Percentiles rank a stretch among this genome's conserved stretches.
These are phyloP conservation scores for Rubia tinctorum DNA, from an alignment of 305 asterid genomes.

Conservation along the genomic window DNA sequence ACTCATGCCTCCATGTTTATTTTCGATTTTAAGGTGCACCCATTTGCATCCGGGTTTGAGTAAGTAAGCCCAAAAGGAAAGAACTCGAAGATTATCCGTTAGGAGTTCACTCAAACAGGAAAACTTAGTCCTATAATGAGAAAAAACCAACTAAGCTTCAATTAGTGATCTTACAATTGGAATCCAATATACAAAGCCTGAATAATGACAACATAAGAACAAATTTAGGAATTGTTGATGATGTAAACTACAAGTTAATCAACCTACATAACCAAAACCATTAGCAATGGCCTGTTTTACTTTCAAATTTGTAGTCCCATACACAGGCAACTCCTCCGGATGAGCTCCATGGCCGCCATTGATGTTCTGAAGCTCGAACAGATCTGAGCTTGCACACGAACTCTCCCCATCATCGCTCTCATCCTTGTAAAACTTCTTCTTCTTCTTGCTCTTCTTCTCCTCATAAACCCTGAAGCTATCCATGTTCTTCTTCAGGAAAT, in stretches of 20 bases:
- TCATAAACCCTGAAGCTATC: constrained; percentile 35
- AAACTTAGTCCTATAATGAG: background rate
- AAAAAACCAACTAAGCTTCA: background rate
- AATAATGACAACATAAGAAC: constrained; percentile 11
- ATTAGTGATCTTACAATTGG: background rate
- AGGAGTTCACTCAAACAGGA: too few species aligned
- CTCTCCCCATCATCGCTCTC: constrained; percentile 35
- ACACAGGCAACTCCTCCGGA: constrained; percentile 75
- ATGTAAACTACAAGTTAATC: constrained; percentile 7
- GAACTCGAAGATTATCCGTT: too few species aligned
- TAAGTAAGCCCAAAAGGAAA: too few species aligned
- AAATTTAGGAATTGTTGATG: background rate
- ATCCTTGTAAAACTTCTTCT: constrained; percentile 33
- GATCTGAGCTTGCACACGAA: constrained; percentile 89
- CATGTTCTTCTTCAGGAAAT: constrained; percentile 46
- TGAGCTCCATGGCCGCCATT: constrained; percentile 24
- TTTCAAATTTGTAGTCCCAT: constrained; percentile 67
- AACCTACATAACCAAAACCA: constrained; percentile 18
- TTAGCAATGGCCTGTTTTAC: constrained; percentile 41
- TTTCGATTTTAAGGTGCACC: too few species aligned
- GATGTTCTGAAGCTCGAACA: constrained; percentile 76
- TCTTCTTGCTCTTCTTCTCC: constrained; percentile 27
- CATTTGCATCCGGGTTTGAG: too few species aligned
- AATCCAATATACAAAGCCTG: constrained; percentile 17
- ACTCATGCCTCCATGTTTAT: too few species aligned